These are phyloP conservation scores for Prunus campanulata DNA, from an alignment of 306 rosid genomes.

Conservation along the genomic window DNA sequence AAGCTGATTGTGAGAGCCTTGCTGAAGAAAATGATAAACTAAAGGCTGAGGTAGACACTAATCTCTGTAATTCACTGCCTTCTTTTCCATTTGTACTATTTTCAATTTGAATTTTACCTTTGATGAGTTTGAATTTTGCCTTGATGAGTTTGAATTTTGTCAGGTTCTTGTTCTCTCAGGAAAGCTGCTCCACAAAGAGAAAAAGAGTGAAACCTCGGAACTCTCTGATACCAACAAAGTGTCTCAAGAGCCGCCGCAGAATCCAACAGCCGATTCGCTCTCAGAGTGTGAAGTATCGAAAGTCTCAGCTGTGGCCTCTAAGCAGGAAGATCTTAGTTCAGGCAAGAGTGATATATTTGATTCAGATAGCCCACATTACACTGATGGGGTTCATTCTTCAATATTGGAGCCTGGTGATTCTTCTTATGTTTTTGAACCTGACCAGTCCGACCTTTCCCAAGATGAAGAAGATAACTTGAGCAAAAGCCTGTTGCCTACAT, in stretches of 20 bases:
- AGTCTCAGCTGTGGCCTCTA: conserved; percentile 38
- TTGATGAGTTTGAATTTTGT: background rate
- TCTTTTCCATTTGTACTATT: too few relatives aligned
- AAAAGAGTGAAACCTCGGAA: conserved; percentile 23
- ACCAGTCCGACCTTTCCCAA: conserved; percentile 72
- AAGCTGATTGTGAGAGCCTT: conserved; percentile 50
- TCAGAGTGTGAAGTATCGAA: conserved; percentile 60
- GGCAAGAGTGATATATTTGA: conserved; percentile 68
- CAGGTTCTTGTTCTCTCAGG: conserved; percentile 58
- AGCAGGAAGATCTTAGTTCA: conserved; percentile 60
- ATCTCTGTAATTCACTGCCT: background rate
- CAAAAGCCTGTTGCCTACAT: conserved; percentile 44
- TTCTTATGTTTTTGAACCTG: conserved; percentile 55
- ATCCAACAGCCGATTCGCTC: conserved; percentile 27
- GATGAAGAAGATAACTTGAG: conserved; percentile 70
- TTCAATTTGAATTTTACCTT: background rate
- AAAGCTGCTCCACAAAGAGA: conserved; percentile 41
- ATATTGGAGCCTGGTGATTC: conserved; percentile 53
- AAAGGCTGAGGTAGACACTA: conserved; percentile 50
- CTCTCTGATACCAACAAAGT: conserved; percentile 36
- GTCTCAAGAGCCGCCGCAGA: conserved; percentile 26
- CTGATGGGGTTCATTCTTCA: conserved; percentile 57
- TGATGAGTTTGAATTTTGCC: background rate
- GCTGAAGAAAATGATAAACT: conserved; percentile 59
- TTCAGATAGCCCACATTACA: conserved; percentile 66